Conservation (phyloP, 2,329 filamentous ascomycete species). For the Sclerotinia minor region DNA sequence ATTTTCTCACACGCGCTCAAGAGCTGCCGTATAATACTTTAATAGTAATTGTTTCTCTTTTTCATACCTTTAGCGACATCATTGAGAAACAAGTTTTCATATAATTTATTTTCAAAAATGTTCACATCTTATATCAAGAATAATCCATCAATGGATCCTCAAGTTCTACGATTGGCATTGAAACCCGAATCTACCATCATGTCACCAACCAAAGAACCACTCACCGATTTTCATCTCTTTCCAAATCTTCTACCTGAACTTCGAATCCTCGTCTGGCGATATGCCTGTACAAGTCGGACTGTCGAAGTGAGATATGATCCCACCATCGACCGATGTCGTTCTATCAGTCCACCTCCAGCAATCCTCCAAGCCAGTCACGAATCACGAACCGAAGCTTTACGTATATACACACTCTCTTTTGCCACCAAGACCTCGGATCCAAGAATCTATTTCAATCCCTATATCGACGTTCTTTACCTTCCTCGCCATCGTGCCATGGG, state of each 20-base stretch:
- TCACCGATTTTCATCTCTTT: conserved; percentile 35
- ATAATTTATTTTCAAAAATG: not conserved
- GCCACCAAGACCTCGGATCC: conserved; percentile 42
- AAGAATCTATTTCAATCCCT: conserved; percentile 39
- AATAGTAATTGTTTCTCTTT: not conserved
- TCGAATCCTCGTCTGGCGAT: conserved; percentile 37
- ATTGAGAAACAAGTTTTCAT: not conserved
- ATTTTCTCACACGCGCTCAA: not conserved
- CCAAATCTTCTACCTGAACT: conserved; percentile 37
- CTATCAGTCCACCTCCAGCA: conserved; percentile 45
- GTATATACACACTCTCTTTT: conserved; percentile 43
- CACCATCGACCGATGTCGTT: conserved; percentile 39
- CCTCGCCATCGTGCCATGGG: conserved; percentile 43
- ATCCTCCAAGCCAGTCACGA: conserved; percentile 48
- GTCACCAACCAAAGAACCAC: not conserved
- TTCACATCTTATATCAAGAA: conserved; percentile 19
- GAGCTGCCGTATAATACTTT: not conserved
- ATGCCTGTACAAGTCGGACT: conserved; percentile 34
- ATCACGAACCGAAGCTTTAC: conserved; percentile 46
- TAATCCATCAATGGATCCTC: conserved; percentile 14
- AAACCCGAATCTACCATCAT: conserved; percentile 5
- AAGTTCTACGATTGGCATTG: conserved; percentile 8
- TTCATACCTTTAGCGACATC: not conserved
- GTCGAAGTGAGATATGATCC: conserved; percentile 42
- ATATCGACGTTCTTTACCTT: conserved; percentile 38